Conservation (phyloP, 768 basidiomycete genomes). For the Lactifluus piperatus region DNA sequence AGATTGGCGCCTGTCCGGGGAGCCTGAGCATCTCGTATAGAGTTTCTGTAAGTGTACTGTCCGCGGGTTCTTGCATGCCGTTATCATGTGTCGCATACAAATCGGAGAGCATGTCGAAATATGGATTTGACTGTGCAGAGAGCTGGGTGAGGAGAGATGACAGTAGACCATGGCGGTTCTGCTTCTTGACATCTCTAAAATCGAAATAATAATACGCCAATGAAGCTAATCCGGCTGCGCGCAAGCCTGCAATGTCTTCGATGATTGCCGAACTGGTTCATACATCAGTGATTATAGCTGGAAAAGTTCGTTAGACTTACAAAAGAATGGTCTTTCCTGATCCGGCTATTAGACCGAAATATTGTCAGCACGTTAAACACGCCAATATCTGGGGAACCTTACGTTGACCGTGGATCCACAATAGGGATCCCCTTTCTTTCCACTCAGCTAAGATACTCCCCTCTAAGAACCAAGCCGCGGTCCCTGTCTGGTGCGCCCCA, state of each 20-base stretch:
- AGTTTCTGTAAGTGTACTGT: background rate
- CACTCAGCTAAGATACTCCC: background rate
- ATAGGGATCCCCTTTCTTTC: background rate
- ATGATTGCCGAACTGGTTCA: too few relatives aligned
- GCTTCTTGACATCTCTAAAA: background rate
- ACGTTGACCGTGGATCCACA: slow-evolving; percentile 11
- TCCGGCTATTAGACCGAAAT: background rate
- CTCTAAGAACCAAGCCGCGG: background rate
- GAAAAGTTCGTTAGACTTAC: background rate
- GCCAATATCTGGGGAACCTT: too few relatives aligned
- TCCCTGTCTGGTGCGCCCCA: background rate
- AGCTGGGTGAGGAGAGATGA: too few relatives aligned
- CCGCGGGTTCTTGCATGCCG: background rate
- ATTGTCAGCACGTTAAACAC: background rate
- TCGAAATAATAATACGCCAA: too few relatives aligned
- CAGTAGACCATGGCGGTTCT: background rate
- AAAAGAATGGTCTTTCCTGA: background rate
- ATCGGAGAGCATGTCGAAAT: background rate
- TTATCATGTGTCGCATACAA: too few relatives aligned
- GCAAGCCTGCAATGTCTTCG: too few relatives aligned
- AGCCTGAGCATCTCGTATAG: background rate
- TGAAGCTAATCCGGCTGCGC: too few relatives aligned
- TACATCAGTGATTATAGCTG: background rate
- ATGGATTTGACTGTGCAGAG: background rate
- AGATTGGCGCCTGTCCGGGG: too few relatives aligned